Evolutionary conservation across 2,329 filamentous ascomycete genomes (phyloP), one percentile per base, ranked within the genome.

Genomic region (Catunica adiposa): DNA sequence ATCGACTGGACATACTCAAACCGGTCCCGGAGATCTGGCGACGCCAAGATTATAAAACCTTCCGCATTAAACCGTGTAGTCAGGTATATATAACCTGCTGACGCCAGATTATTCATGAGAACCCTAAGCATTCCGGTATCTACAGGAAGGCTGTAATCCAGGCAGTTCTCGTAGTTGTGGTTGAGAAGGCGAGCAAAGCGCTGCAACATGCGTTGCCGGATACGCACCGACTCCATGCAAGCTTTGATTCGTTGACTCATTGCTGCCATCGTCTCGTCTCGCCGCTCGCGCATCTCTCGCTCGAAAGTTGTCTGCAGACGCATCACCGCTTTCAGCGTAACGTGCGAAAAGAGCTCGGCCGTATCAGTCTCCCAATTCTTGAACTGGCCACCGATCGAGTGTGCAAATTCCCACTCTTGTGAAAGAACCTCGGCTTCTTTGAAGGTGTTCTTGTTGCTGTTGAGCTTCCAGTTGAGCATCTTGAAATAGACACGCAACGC

Each of bases 161-260:
- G 94, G 3, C 87, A 86, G 64, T 98, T 97, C 67, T 98, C 92
- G 64, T 98, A 98, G 58, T 90, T 82, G 65, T 95, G 86, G 62
- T 86, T 89, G 55, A 98, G 70, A 66, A 94, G 87, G 61, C 89
- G 80, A 17, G 87, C 92, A 69, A 97, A 97, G 59, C 92, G 86
- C 66, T 97, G 94, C 60, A 98, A 75, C 78, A 97, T 97, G 68
- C 92, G 80, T 69, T 98, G 92, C 22, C 92, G 82, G 57, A 97
- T 89, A 63, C 92, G 88, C 22, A 97, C 94, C 0, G 92, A 97
- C 67, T 98, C 92, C 1, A 98, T 73, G 60, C 89, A 89, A 59
- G 88, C 84, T 70, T 96, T 97, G 73, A 97, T 98, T 48, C 92
- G 81, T 71, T 94, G 96, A 68, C 92, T 94, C 84, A 96, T 94